phyloP scores from a whole-genome alignment of 176 grass and related monocot genomes.

The Panicum miliaceum region DNA sequence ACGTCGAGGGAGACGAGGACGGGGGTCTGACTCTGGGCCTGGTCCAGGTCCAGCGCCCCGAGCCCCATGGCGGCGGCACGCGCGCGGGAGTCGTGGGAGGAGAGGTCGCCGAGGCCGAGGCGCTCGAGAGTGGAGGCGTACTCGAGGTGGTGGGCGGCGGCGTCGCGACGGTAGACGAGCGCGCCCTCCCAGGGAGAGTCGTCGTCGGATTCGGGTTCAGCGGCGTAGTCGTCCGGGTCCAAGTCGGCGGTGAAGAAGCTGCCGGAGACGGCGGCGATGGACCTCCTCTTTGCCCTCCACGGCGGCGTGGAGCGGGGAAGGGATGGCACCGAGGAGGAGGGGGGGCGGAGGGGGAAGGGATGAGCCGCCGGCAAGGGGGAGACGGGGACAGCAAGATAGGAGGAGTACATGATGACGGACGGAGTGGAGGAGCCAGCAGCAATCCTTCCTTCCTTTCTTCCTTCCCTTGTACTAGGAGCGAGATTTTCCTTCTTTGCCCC shows the following conservation, averaged over 20 bases:
- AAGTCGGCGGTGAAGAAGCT: conserved; percentile 48
- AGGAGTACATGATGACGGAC: not conserved
- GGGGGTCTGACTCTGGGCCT: conserved; percentile 49
- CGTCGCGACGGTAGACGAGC: conserved; percentile 76
- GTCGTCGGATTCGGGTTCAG: not conserved
- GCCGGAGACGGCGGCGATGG: not conserved
- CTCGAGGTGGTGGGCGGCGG: conserved; percentile 64
- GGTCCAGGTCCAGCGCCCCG: not conserved
- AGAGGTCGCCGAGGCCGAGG: conserved; percentile 68
- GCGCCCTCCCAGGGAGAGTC: conserved; percentile 75
- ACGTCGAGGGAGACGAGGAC: conserved; percentile 74
- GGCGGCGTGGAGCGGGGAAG: not conserved
- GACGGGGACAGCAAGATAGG: not conserved
- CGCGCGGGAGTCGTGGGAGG: conserved; percentile 48
- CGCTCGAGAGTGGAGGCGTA: conserved; percentile 71
- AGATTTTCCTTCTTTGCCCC: too few species aligned
- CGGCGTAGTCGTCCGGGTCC: conserved; percentile 33
- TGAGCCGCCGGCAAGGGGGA: not conserved
- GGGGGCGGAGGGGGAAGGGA: not conserved
- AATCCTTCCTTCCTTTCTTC: not conserved
- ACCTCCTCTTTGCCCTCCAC: not conserved
- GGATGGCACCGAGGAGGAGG: not conserved
- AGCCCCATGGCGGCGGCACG: conserved; percentile 65
- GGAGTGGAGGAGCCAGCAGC: too few species aligned
- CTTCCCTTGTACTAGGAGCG: too few species aligned